These are phyloP conservation scores for Betula pendula DNA, from an alignment of 306 rosid species.

Conservation along the genomic window DNA sequence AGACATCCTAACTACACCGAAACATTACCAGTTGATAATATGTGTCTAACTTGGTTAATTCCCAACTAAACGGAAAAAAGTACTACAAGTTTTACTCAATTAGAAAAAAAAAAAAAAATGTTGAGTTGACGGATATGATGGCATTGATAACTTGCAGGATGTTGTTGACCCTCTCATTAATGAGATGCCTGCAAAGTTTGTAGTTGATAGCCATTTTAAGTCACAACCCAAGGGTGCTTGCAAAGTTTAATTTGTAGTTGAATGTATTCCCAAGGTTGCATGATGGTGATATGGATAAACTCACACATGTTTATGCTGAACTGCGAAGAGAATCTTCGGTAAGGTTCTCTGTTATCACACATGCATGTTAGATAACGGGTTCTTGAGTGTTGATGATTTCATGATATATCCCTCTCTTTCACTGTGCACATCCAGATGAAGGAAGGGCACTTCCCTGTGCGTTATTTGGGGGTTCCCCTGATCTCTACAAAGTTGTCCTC, in stretches of 20 bases:
- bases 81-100: too few relatives aligned
- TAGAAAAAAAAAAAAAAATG: too few relatives aligned
- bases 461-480: too few relatives aligned
- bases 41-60: too few relatives aligned
- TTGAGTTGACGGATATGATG: too few relatives aligned
- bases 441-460: too few relatives aligned
- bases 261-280: conserved; percentile 89
- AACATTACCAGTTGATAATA: too few relatives aligned
- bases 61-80: too few relatives aligned
- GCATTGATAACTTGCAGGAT: conserved; percentile 58
- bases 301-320: conserved; percentile 93
- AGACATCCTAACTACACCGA: too few relatives aligned
- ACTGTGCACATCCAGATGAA: conserved; percentile 45
- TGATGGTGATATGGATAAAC: conserved; percentile 82
- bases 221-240: conserved; percentile 82
- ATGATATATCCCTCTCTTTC: conserved; percentile 1
- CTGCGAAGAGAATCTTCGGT: conserved; percentile 91
- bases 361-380: not conserved
- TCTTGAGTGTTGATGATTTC: conserved; percentile 18
- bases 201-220: conserved; percentile 91
- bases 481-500: too few relatives aligned
- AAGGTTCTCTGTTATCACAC: conserved; percentile 23
- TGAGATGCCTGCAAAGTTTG: conserved; percentile 98
- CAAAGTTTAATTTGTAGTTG: conserved; percentile 65
- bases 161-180: conserved; percentile 87